A percentile compares a stretch with the other conserved stretches of the same genome.
Conservation (phyloP, 2,329 filamentous ascomycete species). For the Cladophialophora yegresii region DNA sequence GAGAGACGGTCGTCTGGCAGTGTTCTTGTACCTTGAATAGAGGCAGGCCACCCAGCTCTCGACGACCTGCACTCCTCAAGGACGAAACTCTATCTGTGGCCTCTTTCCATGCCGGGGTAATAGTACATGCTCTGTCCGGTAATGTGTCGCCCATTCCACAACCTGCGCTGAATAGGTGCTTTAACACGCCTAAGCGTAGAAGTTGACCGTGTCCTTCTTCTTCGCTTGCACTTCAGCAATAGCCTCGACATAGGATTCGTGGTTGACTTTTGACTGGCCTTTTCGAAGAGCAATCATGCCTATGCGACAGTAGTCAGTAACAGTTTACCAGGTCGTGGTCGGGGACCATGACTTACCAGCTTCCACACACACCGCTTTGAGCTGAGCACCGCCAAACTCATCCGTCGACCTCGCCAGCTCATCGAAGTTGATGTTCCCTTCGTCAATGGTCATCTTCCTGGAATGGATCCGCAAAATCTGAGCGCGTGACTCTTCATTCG, state of each 20-base stretch:
- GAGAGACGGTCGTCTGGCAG: background rate
- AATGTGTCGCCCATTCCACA: background rate
- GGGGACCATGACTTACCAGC: slow-evolving; percentile 50
- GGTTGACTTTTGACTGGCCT: slow-evolving; percentile 93
- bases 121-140: slow-evolving; percentile 13
- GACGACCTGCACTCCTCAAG: background rate
- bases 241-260: slow-evolving; percentile 98
- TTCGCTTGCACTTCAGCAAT: slow-evolving; percentile 86
- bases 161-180: background rate
- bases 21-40: background rate
- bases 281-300: slow-evolving; percentile 97
- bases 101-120: slow-evolving; percentile 1
- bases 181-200: slow-evolving; percentile 38
- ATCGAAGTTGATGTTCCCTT: slow-evolving; percentile 82
- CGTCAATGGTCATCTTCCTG: slow-evolving; percentile 95
- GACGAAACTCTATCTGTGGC: background rate
- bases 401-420: slow-evolving; percentile 95
- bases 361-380: slow-evolving; percentile 98
- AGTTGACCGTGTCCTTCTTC: slow-evolving; percentile 75
- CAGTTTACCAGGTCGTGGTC: background rate
- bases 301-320: slow-evolving; percentile 15
- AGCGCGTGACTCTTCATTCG: slow-evolving; percentile 94
- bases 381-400: slow-evolving; percentile 95
- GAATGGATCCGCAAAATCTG: slow-evolving; percentile 98
- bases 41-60: background rate